phyloP scores from a whole-genome alignment of 73 alveolate species.

The Blepharisma stoltei region DNA sequence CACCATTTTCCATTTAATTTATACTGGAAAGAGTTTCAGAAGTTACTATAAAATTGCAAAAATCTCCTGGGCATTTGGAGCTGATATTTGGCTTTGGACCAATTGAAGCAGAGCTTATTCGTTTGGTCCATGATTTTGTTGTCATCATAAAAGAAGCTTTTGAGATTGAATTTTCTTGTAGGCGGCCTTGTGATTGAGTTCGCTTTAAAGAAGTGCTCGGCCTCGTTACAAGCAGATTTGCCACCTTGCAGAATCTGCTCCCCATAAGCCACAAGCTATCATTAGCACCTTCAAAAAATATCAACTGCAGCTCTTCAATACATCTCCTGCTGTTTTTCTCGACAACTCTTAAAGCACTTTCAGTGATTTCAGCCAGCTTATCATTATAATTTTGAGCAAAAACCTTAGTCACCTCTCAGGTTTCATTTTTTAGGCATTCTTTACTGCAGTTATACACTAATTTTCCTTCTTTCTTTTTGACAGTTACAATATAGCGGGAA shows the following conservation, averaged over 20 bases:
- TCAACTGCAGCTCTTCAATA: background rate
- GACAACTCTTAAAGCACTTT: background rate
- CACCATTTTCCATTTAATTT: too few relatives aligned
- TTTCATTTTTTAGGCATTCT: background rate
- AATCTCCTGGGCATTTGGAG: constrained; percentile 16
- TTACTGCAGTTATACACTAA: background rate
- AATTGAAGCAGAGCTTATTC: background rate
- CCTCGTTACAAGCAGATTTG: background rate
- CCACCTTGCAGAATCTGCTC: background rate
- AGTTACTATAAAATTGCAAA: constrained; percentile 17
- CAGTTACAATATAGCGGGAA: background rate
- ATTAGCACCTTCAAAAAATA: background rate
- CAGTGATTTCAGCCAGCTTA: background rate
- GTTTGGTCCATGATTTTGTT: background rate
- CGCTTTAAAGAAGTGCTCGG: background rate
- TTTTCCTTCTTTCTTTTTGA: background rate
- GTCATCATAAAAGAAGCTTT: background rate
- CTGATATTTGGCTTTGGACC: background rate
- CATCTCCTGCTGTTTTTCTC: background rate
- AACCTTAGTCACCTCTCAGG: background rate
- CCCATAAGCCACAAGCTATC: background rate
- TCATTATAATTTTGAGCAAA: background rate
- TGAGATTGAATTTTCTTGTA: background rate
- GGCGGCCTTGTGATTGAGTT: background rate
- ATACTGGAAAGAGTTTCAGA: background rate